These are phyloP conservation scores for Kwoniella botswanensis DNA, from an alignment of 768 basidiomycete species.

Conservation along the genomic window DNA sequence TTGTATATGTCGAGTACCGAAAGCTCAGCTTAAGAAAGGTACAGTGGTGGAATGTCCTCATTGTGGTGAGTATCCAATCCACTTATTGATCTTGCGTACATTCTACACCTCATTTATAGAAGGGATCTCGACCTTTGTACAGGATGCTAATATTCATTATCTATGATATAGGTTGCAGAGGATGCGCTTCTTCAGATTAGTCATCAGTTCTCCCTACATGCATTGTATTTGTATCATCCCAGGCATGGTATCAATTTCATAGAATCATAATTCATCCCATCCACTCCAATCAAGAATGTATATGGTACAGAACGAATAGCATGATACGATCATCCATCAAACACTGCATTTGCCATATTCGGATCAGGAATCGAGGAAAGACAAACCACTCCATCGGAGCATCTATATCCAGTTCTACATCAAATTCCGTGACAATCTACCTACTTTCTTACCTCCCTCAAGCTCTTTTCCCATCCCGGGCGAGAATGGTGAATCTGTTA, in stretches of 20 bases:
- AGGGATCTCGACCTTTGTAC: background rate
- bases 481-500: background rate
- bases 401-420: background rate
- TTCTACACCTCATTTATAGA: background rate
- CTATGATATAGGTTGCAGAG: slow-evolving; percentile 28
- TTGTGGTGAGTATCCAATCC: slow-evolving; percentile 73
- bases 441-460: background rate
- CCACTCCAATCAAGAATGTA: too few relatives aligned
- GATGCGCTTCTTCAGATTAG: slow-evolving; percentile 39
- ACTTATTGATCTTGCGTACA: background rate
- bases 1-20: slow-evolving; percentile 96
- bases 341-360: too few relatives aligned
- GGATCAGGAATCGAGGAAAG: too few relatives aligned
- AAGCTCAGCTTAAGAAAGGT: slow-evolving; percentile 84
- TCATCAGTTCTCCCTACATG: background rate
- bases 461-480: background rate
- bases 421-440: background rate
- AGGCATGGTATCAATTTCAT: background rate
- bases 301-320: too few relatives aligned
- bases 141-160: slow-evolving; percentile 7
- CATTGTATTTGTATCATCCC: slow-evolving; percentile 33
- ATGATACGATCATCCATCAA: too few relatives aligned
- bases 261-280: background rate
- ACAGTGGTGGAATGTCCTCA: slow-evolving; percentile 96
- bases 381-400: too few relatives aligned